Conservation (phyloP, 345 rosid genomes). For the Bretschneidera sinensis region DNA sequence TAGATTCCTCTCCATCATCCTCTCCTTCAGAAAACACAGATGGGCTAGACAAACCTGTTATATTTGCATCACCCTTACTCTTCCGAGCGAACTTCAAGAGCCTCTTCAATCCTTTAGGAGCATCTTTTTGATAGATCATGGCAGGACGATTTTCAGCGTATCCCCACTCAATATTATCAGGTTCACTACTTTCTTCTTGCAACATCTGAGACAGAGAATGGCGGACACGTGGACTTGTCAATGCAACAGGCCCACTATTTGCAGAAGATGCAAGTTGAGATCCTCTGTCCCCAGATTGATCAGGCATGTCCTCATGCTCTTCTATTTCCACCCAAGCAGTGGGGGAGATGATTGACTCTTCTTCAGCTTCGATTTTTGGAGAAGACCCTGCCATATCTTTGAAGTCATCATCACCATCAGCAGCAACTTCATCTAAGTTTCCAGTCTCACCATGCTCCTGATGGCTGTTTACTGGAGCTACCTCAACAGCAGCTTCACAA, state of each 20-base stretch:
- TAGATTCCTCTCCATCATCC: constrained; percentile 50
- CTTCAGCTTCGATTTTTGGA: constrained; percentile 14
- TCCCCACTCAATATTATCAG: constrained; percentile 59
- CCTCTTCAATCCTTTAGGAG: constrained; percentile 67
- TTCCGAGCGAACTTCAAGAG: constrained; percentile 64
- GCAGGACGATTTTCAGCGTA: constrained; percentile 63
- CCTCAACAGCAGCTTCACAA: constrained; percentile 20
- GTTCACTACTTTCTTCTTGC: constrained; percentile 64
- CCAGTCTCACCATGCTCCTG: constrained; percentile 24
- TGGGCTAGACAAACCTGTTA: constrained; percentile 58
- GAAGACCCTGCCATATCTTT: constrained; percentile 18
- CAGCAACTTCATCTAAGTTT: constrained; percentile 21
- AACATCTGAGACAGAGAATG: constrained; percentile 73
- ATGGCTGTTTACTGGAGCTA: constrained; percentile 19
- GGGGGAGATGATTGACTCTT: constrained; percentile 53
- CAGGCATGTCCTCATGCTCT: constrained; percentile 36
- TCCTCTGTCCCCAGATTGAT: constrained; percentile 16
- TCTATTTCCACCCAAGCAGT: constrained; percentile 59
- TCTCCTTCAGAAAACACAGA: constrained; percentile 65
- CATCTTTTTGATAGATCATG: constrained; percentile 48
- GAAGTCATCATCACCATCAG: constrained; percentile 20
- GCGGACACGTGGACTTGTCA: constrained; percentile 50
- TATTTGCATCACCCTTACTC: constrained; percentile 57
- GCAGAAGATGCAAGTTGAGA: constrained; percentile 31
- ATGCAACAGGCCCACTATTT: constrained; percentile 26